Base-by-base conservation (phyloP, 129 eudicot species). In the Flaveria robusta region DNA sequence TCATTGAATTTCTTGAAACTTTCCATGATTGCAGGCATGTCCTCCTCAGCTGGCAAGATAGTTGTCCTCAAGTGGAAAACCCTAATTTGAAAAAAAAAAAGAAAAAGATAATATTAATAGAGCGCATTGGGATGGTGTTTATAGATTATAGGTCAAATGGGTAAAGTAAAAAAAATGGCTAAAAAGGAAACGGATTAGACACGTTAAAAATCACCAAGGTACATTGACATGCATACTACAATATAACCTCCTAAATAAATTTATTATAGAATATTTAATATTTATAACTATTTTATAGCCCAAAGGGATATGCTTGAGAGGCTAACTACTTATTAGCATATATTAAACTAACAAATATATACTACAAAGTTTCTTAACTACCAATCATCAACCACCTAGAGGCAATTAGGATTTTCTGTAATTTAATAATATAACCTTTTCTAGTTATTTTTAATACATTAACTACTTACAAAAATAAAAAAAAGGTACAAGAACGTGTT, bases 1-100 rank as follows among this genome's bases (percentile, higher is more conserved):
- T 94, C 97, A 19, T 94, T 94, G 82, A 94, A 94, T 87, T 91
- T 87, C 96, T 94, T 94, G 93, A 89, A 94, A 79, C 96, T 91
- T 4, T 46, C 90, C 98, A 94, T 94, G 49, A 94, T 94, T 14
- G 89, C 97, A 64, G 98, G 98, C 98, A 91, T 94, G 70, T 91
- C 97, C 77, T 91, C 97, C 74, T 94, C 98, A 14, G 96, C 98
- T 14, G 98, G 98, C 75, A 94, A 85, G 84, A 94, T 94, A 26
- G 98, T 94, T 46, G 97, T 91, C 86, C 98, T 89, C 86, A 94
- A 69, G 70, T 94, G 97, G 88, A 94, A 94, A 24, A 91, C 98
- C 88, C 98, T 94, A 77, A 27, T 69, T 18, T n/a, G 1, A 3
- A 77, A 51, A 1, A 2, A 42, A 68, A 3, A 34, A 19, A 11